phyloP scores from a whole-genome alignment of 306 rosid genomes.

The Quercus alba region DNA sequence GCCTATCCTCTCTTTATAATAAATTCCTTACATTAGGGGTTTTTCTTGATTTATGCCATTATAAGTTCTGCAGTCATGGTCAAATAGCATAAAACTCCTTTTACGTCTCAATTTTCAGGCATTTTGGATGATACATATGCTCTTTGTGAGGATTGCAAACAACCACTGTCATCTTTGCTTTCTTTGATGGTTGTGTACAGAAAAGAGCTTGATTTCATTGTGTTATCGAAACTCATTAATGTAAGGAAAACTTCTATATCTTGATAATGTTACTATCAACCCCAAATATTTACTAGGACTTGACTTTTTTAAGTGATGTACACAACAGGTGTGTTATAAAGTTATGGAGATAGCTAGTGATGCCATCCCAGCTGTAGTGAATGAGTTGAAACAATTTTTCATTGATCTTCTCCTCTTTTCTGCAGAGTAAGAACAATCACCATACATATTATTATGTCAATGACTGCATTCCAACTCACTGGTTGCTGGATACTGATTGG shows the following conservation, averaged over 20 bases:
- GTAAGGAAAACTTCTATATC: conserved; percentile 23
- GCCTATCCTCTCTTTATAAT: background rate
- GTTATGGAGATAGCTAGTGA: conserved; percentile 33
- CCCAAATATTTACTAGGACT: background rate
- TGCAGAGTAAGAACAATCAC: conserved; percentile 42
- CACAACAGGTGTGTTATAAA: conserved; percentile 39
- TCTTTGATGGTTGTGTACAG: conserved; percentile 47
- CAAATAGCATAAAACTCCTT: background rate
- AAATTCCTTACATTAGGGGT: background rate
- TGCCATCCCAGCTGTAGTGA: conserved; percentile 53
- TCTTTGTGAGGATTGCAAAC: conserved; percentile 51
- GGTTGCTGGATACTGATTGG: too few relatives aligned
- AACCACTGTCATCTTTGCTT: conserved; percentile 45
- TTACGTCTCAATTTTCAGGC: conserved; percentile 33
- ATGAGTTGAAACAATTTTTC: conserved; percentile 51
- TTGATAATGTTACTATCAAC: background rate
- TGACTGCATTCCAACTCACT: background rate
- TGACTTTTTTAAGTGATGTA: conserved; percentile 4
- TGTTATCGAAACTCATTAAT: conserved; percentile 40
- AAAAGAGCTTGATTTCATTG: conserved; percentile 46
- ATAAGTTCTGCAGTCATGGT: background rate
- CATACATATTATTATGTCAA: background rate
- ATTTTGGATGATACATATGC: conserved; percentile 62
- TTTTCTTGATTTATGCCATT: conserved; percentile 2
- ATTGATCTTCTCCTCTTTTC: conserved; percentile 47